A percentile compares a stretch with the other conserved stretches of the same genome.
Conservation (phyloP, 1,284 basidiomycete species). For the Coniferiporia sulphurascens region DNA sequence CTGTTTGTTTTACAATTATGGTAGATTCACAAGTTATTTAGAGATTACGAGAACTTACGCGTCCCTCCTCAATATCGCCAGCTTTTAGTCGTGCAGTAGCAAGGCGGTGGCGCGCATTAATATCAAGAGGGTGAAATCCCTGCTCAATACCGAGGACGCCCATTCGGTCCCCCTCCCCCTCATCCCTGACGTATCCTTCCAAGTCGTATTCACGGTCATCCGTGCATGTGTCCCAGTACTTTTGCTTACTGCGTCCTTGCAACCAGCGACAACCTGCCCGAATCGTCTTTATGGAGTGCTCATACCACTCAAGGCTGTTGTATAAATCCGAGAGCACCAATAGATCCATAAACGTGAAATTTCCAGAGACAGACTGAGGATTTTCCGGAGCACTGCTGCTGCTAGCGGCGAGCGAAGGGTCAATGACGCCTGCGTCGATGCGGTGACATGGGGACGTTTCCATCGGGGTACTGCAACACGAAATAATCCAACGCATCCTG, state of each 20-base stretch:
- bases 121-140: conserved; percentile 65
- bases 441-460: conserved; percentile 28
- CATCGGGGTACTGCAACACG: conserved; percentile 22
- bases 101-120: conserved; percentile 81
- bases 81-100: conserved; percentile 82
- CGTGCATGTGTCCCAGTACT: conserved; percentile 75
- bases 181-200: conserved; percentile 24
- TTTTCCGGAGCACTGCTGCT: conserved; percentile 25
- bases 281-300: conserved; percentile 67
- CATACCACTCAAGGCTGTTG: conserved; percentile 65
- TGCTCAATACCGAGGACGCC: conserved; percentile 27
- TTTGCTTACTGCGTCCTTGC: conserved; percentile 72
- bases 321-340: conserved; percentile 83
- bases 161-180: conserved; percentile 10
- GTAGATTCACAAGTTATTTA: conserved; percentile 1
- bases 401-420: conserved; percentile 33
- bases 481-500: conserved; percentile 53
- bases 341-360: conserved; percentile 59
- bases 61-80: conserved; percentile 77
- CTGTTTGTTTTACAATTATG: conserved; percentile 33
- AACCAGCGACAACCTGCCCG: conserved; percentile 83
- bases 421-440: conserved; percentile 34
- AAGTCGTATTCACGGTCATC: conserved; percentile 89
- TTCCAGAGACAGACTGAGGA: conserved; percentile 36
- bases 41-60: conserved; percentile 33